Evolutionary conservation across 352 stramenopile genomes (phyloP).

Genomic region (Aphanomyces astaci): DNA sequence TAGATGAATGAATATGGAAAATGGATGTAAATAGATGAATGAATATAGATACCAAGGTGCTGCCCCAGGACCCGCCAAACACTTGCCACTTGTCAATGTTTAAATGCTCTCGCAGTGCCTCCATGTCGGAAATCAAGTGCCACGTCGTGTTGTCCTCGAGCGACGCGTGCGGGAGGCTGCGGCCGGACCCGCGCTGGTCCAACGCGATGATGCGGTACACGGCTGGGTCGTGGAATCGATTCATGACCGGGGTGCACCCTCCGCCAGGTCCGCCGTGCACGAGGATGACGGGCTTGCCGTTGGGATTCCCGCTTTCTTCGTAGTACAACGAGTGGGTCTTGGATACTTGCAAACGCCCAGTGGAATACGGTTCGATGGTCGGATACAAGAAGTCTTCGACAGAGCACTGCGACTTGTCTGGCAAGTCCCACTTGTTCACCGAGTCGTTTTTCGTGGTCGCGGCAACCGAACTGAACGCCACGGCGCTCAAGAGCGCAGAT

Average conservation of each 20-base stretch:
- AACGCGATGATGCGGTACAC: slow-evolving; percentile 90
- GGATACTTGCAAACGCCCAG: slow-evolving; percentile 71
- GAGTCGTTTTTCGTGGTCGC: background rate
- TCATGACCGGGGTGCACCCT: slow-evolving; percentile 82
- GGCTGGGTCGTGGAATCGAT: slow-evolving; percentile 87
- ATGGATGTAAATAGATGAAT: too few species aligned
- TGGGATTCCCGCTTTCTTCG: slow-evolving; percentile 81
- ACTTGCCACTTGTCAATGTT: slow-evolving; percentile 88
- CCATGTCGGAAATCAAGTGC: slow-evolving; percentile 90
- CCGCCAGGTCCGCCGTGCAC: slow-evolving; percentile 90
- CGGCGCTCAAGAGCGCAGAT: background rate
- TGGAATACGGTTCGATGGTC: slow-evolving; percentile 72
- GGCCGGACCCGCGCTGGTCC: slow-evolving; percentile 89
- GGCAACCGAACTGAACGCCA: background rate
- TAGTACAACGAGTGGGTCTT: slow-evolving; percentile 86
- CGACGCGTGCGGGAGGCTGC: slow-evolving; percentile 77
- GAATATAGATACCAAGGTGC: slow-evolving; percentile 61
- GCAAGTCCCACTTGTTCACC: slow-evolving; percentile 15
- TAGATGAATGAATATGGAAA: too few species aligned
- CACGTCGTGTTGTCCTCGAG: slow-evolving; percentile 89
- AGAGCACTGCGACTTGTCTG: slow-evolving; percentile 14
- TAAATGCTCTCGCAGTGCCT: slow-evolving; percentile 81
- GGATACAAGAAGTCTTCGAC: slow-evolving; percentile 76
- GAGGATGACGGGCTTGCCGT: slow-evolving; percentile 88
- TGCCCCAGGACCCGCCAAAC: slow-evolving; percentile 93